These are phyloP conservation scores for Candida mattraensis DNA, from an alignment of 805 yeast species.

Conservation along the genomic window DNA sequence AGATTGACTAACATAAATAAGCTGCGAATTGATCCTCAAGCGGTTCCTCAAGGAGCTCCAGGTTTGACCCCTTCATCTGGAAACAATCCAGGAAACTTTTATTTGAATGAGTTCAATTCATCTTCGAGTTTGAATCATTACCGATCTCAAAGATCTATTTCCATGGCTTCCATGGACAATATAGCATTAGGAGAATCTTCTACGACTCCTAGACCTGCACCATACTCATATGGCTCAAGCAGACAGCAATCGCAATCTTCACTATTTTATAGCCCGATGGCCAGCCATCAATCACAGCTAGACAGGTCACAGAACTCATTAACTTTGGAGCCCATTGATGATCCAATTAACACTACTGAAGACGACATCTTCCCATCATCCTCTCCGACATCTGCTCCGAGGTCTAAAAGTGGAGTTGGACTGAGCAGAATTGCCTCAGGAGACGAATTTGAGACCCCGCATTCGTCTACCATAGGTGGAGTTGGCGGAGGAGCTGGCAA, in stretches of 20 bases:
- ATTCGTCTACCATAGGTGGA: conserved; percentile 25
- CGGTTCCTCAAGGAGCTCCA: conserved; percentile 2
- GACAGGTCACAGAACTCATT: conserved; percentile 11
- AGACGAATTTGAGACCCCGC: conserved; percentile 24
- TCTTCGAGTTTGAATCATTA: conserved; percentile 22
- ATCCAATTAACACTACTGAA: conserved; percentile 12
- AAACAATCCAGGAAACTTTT: conserved; percentile 19
- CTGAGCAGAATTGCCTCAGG: conserved; percentile 16
- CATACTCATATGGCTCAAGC: conserved; percentile 5
- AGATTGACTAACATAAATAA: conserved; percentile 18
- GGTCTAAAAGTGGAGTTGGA: conserved; percentile 9
- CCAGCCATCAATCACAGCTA: background rate
- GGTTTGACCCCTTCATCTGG: conserved; percentile 4
- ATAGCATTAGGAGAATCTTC: conserved; percentile 50
- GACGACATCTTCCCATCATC: conserved; percentile 17
- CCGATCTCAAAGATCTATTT: conserved; percentile 25
- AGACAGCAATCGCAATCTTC: conserved; percentile 14
- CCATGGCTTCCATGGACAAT: conserved; percentile 29
- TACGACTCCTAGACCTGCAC: conserved; percentile 39
- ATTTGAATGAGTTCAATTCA: conserved; percentile 33
- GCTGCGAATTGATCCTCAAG: conserved; percentile 16
- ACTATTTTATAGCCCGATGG: conserved; percentile 10
- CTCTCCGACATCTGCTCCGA: conserved; percentile 19
- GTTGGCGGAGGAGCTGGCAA: conserved; percentile 17
- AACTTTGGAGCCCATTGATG: conserved; percentile 16